These are phyloP conservation scores for Colletotrichum tabaci DNA, from an alignment of 2,329 filamentous ascomycete genomes.

Conservation along the genomic window DNA sequence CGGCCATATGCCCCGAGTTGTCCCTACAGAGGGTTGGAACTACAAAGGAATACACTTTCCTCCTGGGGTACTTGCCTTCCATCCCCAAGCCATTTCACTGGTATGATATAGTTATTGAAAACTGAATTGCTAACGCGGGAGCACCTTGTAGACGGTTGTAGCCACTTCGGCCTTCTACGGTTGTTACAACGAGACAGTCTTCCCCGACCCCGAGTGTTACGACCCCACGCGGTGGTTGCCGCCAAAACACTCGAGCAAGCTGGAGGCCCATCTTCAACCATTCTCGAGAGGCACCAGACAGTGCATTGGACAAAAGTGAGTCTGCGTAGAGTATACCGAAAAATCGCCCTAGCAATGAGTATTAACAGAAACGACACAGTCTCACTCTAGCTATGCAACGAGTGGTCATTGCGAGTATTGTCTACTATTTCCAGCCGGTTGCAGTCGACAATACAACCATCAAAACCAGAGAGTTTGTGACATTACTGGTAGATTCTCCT, in stretches of 20 bases:
- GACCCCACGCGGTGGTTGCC: slow-evolving; percentile 6
- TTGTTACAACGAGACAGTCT: slow-evolving; percentile 21
- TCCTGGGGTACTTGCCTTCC: slow-evolving; percentile 8
- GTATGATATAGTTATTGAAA: background rate
- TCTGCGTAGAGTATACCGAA: too few relatives aligned
- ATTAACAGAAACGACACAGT: background rate
- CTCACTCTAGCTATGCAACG: slow-evolving; percentile 21
- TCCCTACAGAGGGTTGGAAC: slow-evolving; percentile 24
- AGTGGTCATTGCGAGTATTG: slow-evolving; percentile 3
- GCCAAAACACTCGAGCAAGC: background rate
- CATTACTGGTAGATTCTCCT: slow-evolving; percentile 22
- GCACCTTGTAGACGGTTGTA: slow-evolving; percentile 2
- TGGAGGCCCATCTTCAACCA: slow-evolving; percentile 28
- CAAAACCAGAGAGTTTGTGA: slow-evolving; percentile 17
- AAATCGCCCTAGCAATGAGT: too few relatives aligned
- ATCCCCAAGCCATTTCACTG: background rate
- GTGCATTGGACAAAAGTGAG: slow-evolving; percentile 35
- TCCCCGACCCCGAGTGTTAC: slow-evolving; percentile 12
- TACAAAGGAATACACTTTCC: slow-evolving; percentile 16
- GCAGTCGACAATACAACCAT: background rate
- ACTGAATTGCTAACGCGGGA: background rate
- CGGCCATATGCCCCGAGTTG: slow-evolving; percentile 31
- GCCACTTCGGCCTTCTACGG: slow-evolving; percentile 26
- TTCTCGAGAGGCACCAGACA: slow-evolving; percentile 30
- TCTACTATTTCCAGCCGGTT: slow-evolving; percentile 1